A percentile compares a stretch with the other conserved stretches of the same genome.
These are phyloP conservation scores for Lagenidium giganteum DNA, from an alignment of 352 stramenopile genomes.

Conservation along the genomic window DNA sequence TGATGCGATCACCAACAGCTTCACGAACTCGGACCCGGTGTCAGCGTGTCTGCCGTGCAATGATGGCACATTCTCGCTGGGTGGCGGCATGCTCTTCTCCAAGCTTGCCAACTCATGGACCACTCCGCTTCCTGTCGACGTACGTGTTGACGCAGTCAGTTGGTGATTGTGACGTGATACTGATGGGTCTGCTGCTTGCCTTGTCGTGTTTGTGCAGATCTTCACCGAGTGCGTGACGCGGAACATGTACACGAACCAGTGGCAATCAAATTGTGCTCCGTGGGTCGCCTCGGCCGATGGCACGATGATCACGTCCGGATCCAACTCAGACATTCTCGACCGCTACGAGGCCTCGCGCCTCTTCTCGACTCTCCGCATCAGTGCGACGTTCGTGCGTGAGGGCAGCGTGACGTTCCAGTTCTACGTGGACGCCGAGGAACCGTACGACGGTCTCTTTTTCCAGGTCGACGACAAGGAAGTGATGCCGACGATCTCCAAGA, in stretches of 20 bases:
- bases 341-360: conserved; percentile 56
- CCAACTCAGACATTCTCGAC: conserved; percentile 66
- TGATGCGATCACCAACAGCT: conserved; percentile 25
- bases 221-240: conserved; percentile 71
- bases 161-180: background rate
- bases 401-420: conserved; percentile 77
- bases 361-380: conserved; percentile 74
- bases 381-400: conserved; percentile 67
- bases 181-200: background rate
- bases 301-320: conserved; percentile 54
- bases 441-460: conserved; percentile 76
- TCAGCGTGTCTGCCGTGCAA: conserved; percentile 70
- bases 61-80: conserved; percentile 70
- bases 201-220: conserved; percentile 18
- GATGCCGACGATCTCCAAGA: conserved; percentile 48
- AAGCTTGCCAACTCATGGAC: conserved; percentile 64
- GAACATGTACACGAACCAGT: conserved; percentile 72
- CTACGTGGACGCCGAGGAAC: conserved; percentile 59
- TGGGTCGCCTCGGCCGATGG: conserved; percentile 56
- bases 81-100: conserved; percentile 68
- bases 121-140: conserved; percentile 44
- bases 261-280: conserved; percentile 68
- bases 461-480: conserved; percentile 58
- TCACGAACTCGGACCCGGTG: conserved; percentile 42
- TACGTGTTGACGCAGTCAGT: no score